Percentiles rank a stretch among this genome's conserved stretches.
These are phyloP conservation scores for Stereocaulon alpinum DNA, from an alignment of 495 filamentous ascomycete genomes.

Conservation along the genomic window DNA sequence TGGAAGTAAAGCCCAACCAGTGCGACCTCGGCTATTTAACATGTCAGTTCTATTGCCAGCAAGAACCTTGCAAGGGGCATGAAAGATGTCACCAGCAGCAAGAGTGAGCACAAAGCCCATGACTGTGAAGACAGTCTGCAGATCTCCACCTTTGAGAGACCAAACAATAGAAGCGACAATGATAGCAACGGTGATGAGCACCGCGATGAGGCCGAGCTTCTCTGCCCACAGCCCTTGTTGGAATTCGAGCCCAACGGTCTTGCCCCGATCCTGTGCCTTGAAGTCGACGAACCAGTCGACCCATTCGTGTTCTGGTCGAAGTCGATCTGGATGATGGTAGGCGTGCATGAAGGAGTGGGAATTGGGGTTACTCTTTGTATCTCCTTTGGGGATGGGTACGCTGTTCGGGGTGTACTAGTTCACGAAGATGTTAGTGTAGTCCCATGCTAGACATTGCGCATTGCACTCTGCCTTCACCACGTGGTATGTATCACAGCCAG, in stretches of 20 bases:
- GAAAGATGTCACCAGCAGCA: slow-evolving; percentile 17
- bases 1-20: slow-evolving; percentile 22
- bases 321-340: slow-evolving; percentile 15
- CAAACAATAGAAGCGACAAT: slow-evolving; percentile 23
- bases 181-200: slow-evolving; percentile 21
- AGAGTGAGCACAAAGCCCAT: slow-evolving; percentile 22
- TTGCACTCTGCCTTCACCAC: neutral
- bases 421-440: neutral
- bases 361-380: slow-evolving; percentile 17
- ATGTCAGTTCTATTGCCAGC: neutral
- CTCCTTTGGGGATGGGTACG: slow-evolving; percentile 12
- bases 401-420: slow-evolving; percentile 19
- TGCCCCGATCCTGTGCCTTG: slow-evolving; percentile 13
- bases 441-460: neutral
- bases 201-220: slow-evolving; percentile 20
- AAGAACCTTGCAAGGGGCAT: neutral
- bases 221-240: slow-evolving; percentile 22
- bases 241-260: slow-evolving; percentile 19
- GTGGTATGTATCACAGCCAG: neutral
- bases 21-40: slow-evolving; percentile 17
- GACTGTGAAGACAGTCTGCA: slow-evolving; percentile 24
- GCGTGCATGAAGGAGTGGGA: slow-evolving; percentile 19
- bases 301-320: slow-evolving; percentile 20
- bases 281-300: slow-evolving; percentile 23
- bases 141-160: slow-evolving; percentile 17